These are phyloP conservation scores for Metschnikowia kofuensis DNA, from an alignment of 805 yeast genomes.

Conservation along the genomic window DNA sequence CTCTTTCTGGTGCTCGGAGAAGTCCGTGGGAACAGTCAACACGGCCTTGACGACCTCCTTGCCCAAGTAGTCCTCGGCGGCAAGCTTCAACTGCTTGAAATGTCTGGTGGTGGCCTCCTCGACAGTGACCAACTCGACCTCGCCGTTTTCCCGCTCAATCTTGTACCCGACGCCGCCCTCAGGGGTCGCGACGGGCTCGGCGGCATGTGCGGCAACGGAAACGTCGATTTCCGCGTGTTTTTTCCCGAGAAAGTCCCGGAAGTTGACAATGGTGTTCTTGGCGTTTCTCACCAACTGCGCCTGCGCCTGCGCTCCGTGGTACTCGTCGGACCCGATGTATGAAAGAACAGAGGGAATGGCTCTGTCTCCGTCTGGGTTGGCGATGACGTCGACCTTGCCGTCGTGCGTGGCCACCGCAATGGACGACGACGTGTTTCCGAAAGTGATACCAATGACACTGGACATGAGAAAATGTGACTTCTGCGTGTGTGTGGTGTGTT, in stretches of 20 bases:
- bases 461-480: conserved; percentile 24
- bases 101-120: conserved; percentile 84
- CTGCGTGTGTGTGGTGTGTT: not conserved
- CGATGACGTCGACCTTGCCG: conserved; percentile 94
- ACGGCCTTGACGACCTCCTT: conserved; percentile 76
- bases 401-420: conserved; percentile 83
- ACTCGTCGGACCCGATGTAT: conserved; percentile 92
- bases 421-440: conserved; percentile 94
- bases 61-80: conserved; percentile 94
- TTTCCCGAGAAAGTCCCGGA: conserved; percentile 89
- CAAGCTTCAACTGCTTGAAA: conserved; percentile 71
- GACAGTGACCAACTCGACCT: conserved; percentile 57
- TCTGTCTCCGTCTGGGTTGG: conserved; percentile 99
- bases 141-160: conserved; percentile 48
- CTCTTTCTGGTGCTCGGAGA: conserved; percentile 67
- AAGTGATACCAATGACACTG: conserved; percentile 84
- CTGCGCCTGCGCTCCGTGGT: conserved; percentile 94
- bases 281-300: conserved; percentile 92
- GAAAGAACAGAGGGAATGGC: conserved; percentile 90
- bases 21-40: conserved; percentile 87
- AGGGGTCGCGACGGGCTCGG: conserved; percentile 52
- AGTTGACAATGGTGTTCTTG: conserved; percentile 78
- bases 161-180: conserved; percentile 71
- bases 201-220: conserved; percentile 56
- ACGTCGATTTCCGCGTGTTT: conserved; percentile 68